These are phyloP conservation scores for Cordyceps tenuipes DNA, from an alignment of 2,329 filamentous ascomycete genomes.

Conservation along the genomic window DNA sequence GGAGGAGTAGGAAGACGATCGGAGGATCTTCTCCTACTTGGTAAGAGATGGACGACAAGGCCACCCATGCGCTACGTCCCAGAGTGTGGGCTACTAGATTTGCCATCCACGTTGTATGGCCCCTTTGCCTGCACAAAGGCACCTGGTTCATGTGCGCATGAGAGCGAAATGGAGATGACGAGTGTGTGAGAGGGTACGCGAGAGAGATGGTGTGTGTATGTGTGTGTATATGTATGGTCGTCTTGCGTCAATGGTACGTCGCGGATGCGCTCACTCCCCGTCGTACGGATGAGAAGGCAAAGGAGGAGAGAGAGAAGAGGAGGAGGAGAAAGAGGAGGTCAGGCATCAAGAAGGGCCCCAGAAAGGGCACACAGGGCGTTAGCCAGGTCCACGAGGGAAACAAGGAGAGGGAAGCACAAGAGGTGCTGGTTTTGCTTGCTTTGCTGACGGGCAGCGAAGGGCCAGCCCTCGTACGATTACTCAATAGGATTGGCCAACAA, in stretches of 20 bases:
- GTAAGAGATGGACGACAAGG: neutral
- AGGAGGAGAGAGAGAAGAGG: neutral
- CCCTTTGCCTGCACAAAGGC: constrained; percentile 2
- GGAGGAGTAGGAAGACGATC: neutral
- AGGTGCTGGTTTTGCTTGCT: neutral
- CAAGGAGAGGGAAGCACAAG: neutral
- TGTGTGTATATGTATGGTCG: neutral
- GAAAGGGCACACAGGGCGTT: constrained; percentile 2
- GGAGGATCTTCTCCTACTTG: neutral
- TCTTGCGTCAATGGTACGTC: neutral
- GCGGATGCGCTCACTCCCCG: neutral
- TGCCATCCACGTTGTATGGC: constrained; percentile 8
- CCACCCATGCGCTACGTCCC: constrained; percentile 1
- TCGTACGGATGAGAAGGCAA: neutral
- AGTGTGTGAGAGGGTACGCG: neutral
- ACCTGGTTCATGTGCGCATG: neutral
- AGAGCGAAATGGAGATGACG: neutral
- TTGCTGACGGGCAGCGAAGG: neutral
- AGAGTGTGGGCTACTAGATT: neutral
- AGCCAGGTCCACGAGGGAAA: neutral
- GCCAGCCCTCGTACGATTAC: neutral
- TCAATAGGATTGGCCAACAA: constrained; percentile 2
- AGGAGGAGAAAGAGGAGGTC: neutral
- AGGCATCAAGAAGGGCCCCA: neutral
- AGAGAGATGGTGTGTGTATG: neutral